Base-by-base conservation (phyloP, 2,329 filamentous ascomycete genomes). In the Capronia americana region DNA sequence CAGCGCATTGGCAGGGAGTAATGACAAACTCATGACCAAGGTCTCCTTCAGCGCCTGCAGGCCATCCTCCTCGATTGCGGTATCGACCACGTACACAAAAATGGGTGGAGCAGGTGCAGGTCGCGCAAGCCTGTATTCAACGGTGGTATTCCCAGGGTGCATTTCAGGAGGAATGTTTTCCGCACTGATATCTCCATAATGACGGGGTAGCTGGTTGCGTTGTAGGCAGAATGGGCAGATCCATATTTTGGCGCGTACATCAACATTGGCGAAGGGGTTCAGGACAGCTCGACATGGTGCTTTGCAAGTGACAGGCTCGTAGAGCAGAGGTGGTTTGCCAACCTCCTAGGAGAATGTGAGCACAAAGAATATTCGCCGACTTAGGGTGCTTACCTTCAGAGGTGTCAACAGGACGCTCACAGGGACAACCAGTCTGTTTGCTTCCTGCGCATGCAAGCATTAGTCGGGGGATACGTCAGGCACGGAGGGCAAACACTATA, bases 281-380 rank as follows among this genome's bases (percentile, higher is more conserved):
- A 99, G 85, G 44, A 98, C 93, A 62, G 94, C 94, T 79, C 93
- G 90, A 80, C 95, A 99, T 69, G 95, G 95, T 78, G 91, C 88
- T 81, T 97, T 97, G 88, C 95, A 99, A 68, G 92, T 93, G 50
- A 99, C 92, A 20, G 95, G 95, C 81, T 98, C 94, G 80, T 98
- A 98, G 78, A 96, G 92, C 61, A 99, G 86, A 70, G 97, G 82
- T 63, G 93, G 92, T 26, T 92, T 92, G 70, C 96, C 91, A 83
- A 96, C 96, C 82, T 97, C 94, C 81, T 98, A 98, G 74, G 97
- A 82, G 4, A 94, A 93, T 2, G 94, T 99, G 80, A 98, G 98
- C 56, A 97, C 17, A 46, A 38, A 12, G 26, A 11, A 38, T 7
- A 44, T 28, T 4, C 23, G 17, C 7, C 11, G 10, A 12, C 38